phyloP scores from a whole-genome alignment of 176 grass and related monocot genomes.

The Oryza longistaminata region DNA sequence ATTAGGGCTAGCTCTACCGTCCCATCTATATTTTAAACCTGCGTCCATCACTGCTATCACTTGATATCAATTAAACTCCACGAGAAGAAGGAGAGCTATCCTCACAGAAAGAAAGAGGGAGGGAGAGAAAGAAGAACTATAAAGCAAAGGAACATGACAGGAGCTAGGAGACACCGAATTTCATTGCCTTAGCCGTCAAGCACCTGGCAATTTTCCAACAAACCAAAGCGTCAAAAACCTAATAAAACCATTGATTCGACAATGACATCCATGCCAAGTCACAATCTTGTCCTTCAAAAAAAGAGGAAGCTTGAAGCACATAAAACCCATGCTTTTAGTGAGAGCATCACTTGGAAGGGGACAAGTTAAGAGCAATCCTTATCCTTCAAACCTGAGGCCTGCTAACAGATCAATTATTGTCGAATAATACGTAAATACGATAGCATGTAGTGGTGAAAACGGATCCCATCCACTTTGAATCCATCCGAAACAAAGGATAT shows the following conservation, averaged over 20 bases:
- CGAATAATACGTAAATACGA: too few relatives aligned
- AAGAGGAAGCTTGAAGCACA: background rate
- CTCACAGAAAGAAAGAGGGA: too few relatives aligned
- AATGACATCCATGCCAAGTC: constrained; percentile 8
- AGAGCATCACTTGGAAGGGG: background rate
- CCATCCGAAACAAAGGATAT: too few relatives aligned
- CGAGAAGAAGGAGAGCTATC: background rate
- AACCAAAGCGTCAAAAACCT: background rate
- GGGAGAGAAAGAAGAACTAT: background rate
- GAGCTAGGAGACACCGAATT: background rate
- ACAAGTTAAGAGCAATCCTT: constrained; percentile 29
- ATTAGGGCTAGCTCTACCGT: too few relatives aligned
- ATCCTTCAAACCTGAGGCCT: background rate
- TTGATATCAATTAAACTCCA: too few relatives aligned
- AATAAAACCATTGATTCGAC: background rate
- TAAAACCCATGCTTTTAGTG: background rate
- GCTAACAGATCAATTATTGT: background rate
- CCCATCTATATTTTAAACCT: too few relatives aligned
- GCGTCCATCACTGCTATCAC: too few relatives aligned
- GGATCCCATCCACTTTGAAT: too few relatives aligned
- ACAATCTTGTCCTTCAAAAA: constrained; percentile 8
- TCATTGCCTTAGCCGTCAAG: background rate
- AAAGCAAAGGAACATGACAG: background rate
- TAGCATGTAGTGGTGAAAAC: too few relatives aligned
- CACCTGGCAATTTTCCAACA: constrained; percentile 6